Base-by-base conservation (phyloP, 169 alveolate species). In the Neospora caninum region DNA sequence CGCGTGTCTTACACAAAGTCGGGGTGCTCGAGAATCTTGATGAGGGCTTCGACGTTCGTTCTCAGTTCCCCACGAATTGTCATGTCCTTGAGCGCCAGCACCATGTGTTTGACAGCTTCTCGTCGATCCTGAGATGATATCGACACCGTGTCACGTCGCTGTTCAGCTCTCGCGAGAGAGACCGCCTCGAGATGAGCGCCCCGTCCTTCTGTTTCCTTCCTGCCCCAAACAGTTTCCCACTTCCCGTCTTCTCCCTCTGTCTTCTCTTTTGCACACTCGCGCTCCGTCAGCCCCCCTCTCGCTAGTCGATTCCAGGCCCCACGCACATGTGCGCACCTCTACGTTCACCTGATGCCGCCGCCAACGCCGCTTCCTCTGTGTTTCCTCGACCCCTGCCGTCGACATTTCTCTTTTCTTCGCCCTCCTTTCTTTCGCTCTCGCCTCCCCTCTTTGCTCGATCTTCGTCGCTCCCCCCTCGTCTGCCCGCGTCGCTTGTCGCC, bases 41-140 rank as follows among this genome's bases (percentile, higher is more conserved):
- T 95, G 34, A 97, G 96, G 41, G 97, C 96, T 70, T 96, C 97
- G 53, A 97, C 96, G 93, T 93, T 97, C 78, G 98, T 97, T 53
- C 97, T 91, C 38, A 97, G 95, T 78, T 97, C 98, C 43, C 98
- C 98, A 25, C 97, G 93, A 34, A 97, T 95, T 29, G 96, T 94
- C 91, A 97, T 91, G 41, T 96, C 97, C 78, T 96, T 96, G 89
- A 97, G 92, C 49, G 97, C 92, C 91, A 96, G 93, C n/a, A 97
- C 95, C 88, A 97, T 80, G 88, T 96, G 93, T 82, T 95, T 88
- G 93, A 64, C 39, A 45, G 93, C 93, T 31, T 88, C 84, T 16
- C 84, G 53, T 18, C 93, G 64, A 27, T 82, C 89, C 89, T 82
- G 38, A 2, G 39, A 82, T 10, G 39, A 22, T 9, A 29, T 10